phyloP scores from a whole-genome alignment of 1,139 yeast species.

The Lodderomyces metapsilosis region DNA sequence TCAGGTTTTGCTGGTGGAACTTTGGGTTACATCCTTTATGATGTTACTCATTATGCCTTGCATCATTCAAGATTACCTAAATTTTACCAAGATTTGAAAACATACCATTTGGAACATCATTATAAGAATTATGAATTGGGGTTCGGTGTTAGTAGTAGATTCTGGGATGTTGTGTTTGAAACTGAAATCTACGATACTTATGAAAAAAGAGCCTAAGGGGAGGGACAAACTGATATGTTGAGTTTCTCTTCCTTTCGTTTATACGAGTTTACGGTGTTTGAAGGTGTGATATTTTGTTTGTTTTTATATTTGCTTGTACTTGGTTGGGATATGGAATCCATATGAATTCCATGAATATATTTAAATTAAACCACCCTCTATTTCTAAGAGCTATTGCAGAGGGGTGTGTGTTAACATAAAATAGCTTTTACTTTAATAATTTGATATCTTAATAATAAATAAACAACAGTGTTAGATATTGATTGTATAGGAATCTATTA shows the following conservation, averaged over 20 bases:
- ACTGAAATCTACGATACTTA: constrained; percentile 51
- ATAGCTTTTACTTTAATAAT: background rate
- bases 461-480: background rate
- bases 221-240: background rate
- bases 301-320: background rate
- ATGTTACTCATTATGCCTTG: constrained; percentile 78
- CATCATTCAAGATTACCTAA: constrained; percentile 84
- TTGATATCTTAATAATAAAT: background rate
- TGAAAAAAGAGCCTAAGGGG: constrained; percentile 28
- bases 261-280: no score
- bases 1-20: constrained; percentile 88
- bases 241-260: no score
- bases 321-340: background rate
- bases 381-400: no score
- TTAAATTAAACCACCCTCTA: no score
- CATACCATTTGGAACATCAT: constrained; percentile 93
- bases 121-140: constrained; percentile 96
- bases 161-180: constrained; percentile 91
- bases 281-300: no score
- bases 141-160: constrained; percentile 89
- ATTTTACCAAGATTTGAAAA: constrained; percentile 74
- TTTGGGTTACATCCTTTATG: constrained; percentile 88
- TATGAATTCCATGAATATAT: no score
- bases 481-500: background rate
- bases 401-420: no score